Evolutionary conservation across 1,139 yeast species (phyloP).

Genomic region (Blastobotrys malaysiensis): DNA sequence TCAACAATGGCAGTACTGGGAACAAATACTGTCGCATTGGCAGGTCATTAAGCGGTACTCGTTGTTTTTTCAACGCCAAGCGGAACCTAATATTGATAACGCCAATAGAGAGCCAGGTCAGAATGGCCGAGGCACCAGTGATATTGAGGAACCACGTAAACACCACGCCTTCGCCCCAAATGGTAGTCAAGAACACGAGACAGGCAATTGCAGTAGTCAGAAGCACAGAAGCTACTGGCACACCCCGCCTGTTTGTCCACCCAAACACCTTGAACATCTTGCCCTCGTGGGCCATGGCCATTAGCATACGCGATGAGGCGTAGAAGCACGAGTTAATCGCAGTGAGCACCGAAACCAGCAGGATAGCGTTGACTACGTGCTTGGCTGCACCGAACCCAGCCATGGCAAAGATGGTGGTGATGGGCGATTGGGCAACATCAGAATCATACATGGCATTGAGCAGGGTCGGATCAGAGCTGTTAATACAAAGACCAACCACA

Average conservation of each 20-base stretch:
- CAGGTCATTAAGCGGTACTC: slow-evolving; percentile 37
- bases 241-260: slow-evolving; percentile 46
- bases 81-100: slow-evolving; percentile 46
- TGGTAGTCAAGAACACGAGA: slow-evolving; percentile 36
- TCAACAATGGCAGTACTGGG: slow-evolving; percentile 39
- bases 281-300: slow-evolving; percentile 50
- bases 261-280: slow-evolving; percentile 43
- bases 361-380: slow-evolving; percentile 44
- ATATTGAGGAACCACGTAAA: slow-evolving; percentile 52
- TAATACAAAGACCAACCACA: slow-evolving; percentile 46
- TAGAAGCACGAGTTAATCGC: slow-evolving; percentile 54
- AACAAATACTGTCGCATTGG: slow-evolving; percentile 42
- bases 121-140: slow-evolving; percentile 49
- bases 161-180: slow-evolving; percentile 39
- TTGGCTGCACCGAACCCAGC: slow-evolving; percentile 44
- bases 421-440: slow-evolving; percentile 45
- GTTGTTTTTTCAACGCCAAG: slow-evolving; percentile 37
- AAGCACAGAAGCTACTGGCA: slow-evolving; percentile 46
- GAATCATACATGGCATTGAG: slow-evolving; percentile 34
- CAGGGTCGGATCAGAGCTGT: slow-evolving; percentile 39
- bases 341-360: slow-evolving; percentile 46
- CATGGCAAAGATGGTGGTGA: slow-evolving; percentile 51
- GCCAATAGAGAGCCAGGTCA: slow-evolving; percentile 50
- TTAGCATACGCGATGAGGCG: slow-evolving; percentile 51
- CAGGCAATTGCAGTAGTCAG: slow-evolving; percentile 44